Evolutionary conservation across 192 early-diverging fungal genomes (phyloP).

Genomic region (Coemansia sp.): DNA sequence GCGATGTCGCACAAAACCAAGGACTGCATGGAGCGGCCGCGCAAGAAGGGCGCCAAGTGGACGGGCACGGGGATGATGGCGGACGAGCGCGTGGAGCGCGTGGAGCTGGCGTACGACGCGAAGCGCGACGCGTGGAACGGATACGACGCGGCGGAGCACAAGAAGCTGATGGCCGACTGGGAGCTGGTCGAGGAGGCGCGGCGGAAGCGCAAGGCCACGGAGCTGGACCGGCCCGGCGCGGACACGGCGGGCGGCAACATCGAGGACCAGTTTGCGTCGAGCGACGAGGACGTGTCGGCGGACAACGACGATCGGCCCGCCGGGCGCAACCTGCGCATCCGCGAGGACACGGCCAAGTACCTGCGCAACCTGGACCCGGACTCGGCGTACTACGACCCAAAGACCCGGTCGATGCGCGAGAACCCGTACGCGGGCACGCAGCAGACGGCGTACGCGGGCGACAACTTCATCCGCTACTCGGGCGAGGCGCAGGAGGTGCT

Average conservation of each 20-base stretch:
- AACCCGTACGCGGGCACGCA: slow-evolving; percentile 74
- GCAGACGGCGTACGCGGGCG: slow-evolving; percentile 62
- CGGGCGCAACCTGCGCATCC: slow-evolving; percentile 94
- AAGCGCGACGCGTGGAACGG: slow-evolving; percentile 99
- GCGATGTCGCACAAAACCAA: slow-evolving; percentile 90
- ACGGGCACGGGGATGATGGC: slow-evolving; percentile 73
- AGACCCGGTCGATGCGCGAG: slow-evolving; percentile 98
- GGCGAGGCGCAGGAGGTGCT: slow-evolving; percentile 80
- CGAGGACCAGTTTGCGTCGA: slow-evolving; percentile 34
- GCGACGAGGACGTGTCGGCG: slow-evolving; percentile 76
- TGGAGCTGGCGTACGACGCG: slow-evolving; percentile 84
- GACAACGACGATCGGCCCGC: slow-evolving; percentile 69
- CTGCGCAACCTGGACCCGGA: slow-evolving; percentile 91
- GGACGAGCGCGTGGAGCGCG: slow-evolving; percentile 77
- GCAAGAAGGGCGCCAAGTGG: slow-evolving; percentile 86
- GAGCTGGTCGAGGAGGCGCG: slow-evolving; percentile 83
- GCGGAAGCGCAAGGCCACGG: slow-evolving; percentile 69
- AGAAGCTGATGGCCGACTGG: slow-evolving; percentile 69
- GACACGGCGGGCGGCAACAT: slow-evolving; percentile 4
- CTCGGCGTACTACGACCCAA: slow-evolving; percentile 98
- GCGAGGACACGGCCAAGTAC: slow-evolving; percentile 99
- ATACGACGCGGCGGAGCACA: slow-evolving; percentile 86
- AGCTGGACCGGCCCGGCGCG: slow-evolving; percentile 56
- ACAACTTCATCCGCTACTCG: slow-evolving; percentile 90
- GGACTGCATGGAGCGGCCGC: slow-evolving; percentile 90